Evolutionary conservation across 805 yeast species (phyloP).

Genomic region (Candida montana): DNA sequence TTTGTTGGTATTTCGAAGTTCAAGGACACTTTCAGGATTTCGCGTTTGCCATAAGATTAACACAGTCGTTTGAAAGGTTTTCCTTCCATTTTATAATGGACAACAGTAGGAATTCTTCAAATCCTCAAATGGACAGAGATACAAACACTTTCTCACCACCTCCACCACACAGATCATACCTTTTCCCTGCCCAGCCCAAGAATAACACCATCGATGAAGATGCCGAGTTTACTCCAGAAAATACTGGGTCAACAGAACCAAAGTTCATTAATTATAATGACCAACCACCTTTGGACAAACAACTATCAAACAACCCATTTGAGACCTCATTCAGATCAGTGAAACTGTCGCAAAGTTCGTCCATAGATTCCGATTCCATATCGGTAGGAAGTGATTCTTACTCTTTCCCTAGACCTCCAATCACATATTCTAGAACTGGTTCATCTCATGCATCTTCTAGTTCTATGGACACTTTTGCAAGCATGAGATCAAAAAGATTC

Average conservation of each 20-base stretch:
- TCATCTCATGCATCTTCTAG: slow-evolving; percentile 15
- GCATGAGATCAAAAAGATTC: slow-evolving; percentile 15
- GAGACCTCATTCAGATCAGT: slow-evolving; percentile 6
- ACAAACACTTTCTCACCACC: background rate
- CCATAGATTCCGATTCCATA: slow-evolving; percentile 2
- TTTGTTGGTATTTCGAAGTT: too few relatives aligned
- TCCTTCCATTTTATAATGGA: too few relatives aligned
- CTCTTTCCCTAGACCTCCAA: background rate
- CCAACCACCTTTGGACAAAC: background rate
- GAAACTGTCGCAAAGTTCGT: background rate
- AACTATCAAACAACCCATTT: slow-evolving; percentile 5
- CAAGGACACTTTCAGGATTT: too few relatives aligned
- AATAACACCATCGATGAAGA: slow-evolving; percentile 2
- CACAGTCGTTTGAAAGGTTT: too few relatives aligned
- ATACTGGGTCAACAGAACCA: background rate
- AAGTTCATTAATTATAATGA: background rate
- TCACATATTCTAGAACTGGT: slow-evolving; percentile 4
- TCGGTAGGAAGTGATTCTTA: background rate
- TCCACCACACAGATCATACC: background rate
- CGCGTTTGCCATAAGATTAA: too few relatives aligned
- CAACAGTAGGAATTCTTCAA: too few relatives aligned
- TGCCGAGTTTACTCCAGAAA: background rate
- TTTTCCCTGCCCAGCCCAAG: background rate
- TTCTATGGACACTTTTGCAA: slow-evolving; percentile 17
- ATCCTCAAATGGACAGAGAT: too few relatives aligned